Evolutionary conservation across 2,329 filamentous ascomycete genomes (phyloP).

Genomic region (Trichoderma atroviride): DNA sequence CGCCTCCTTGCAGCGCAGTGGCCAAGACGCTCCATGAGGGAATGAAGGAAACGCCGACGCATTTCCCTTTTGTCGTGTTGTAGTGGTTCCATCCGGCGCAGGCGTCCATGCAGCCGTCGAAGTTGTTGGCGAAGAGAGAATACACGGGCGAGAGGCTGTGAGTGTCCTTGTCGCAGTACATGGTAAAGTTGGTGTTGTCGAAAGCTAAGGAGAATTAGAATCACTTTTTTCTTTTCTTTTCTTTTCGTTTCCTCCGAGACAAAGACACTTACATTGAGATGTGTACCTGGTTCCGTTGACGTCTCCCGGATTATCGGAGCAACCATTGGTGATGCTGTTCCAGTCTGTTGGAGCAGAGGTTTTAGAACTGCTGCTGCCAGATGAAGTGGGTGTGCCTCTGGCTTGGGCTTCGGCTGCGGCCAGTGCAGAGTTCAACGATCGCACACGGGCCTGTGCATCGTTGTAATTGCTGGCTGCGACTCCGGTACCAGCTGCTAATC

Average conservation of each 20-base stretch:
- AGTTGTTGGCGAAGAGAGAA: slow-evolving; percentile 9
- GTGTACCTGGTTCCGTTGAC: background rate
- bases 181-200: slow-evolving; percentile 1
- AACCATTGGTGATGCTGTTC: slow-evolving; percentile 14
- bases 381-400: background rate
- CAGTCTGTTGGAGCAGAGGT: background rate
- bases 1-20: background rate
- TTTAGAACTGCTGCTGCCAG: background rate
- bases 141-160: background rate
- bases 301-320: background rate
- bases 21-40: slow-evolving; percentile 3
- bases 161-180: slow-evolving; percentile 18
- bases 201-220: slow-evolving; percentile 3
- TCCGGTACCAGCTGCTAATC: slow-evolving; percentile 16
- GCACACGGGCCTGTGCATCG: slow-evolving; percentile 2
- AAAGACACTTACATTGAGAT: background rate
- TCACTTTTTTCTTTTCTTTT: background rate
- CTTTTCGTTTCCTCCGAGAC: too few species aligned
- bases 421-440: background rate
- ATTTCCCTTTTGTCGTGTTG: background rate
- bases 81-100: slow-evolving; percentile 11
- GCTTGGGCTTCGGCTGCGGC: background rate
- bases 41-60: slow-evolving; percentile 12
- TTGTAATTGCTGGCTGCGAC: slow-evolving; percentile 19
- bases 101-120: slow-evolving; percentile 20